Conservation (phyloP, 257 asterid genomes). For the Galeopsis tetrahit region DNA sequence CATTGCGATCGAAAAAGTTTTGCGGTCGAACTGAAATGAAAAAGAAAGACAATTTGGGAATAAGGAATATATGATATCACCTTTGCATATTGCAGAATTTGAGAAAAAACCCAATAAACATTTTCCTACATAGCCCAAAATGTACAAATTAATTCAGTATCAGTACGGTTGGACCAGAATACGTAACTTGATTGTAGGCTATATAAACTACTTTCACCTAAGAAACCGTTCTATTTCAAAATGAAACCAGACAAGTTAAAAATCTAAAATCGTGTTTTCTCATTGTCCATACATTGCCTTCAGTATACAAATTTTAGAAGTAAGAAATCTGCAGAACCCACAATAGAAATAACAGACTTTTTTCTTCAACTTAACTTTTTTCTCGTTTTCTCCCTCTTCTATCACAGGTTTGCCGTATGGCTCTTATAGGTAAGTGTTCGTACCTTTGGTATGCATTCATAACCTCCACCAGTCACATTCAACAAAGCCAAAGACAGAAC, state of each 20-base stretch:
- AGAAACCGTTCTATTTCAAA: conserved; percentile 39
- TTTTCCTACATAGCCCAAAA: neutral
- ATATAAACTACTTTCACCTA: neutral
- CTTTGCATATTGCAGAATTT: neutral
- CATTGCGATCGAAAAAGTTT: conserved; percentile 77
- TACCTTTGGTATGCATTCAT: conserved; percentile 95
- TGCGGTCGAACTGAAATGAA: conserved; percentile 38
- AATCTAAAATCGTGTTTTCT: neutral
- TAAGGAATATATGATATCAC: neutral
- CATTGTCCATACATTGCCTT: neutral
- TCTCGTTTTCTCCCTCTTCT: neutral
- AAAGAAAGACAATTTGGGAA: neutral
- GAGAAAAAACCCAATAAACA: neutral
- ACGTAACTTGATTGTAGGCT: neutral
- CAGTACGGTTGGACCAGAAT: neutral
- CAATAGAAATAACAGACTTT: neutral
- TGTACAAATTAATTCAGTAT: neutral
- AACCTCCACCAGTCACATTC: conserved; percentile 99
- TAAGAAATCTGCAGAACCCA: conserved; percentile 13
- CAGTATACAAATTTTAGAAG: too few relatives aligned
- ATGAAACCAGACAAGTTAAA: conserved; percentile 45
- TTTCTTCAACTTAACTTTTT: neutral
- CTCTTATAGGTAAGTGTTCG: neutral
- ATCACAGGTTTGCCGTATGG: neutral
- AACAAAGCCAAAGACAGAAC: conserved; percentile 83